These are phyloP conservation scores for Selaginella tamariscina DNA, from an alignment of 75 land plant species.

Conservation along the genomic window DNA sequence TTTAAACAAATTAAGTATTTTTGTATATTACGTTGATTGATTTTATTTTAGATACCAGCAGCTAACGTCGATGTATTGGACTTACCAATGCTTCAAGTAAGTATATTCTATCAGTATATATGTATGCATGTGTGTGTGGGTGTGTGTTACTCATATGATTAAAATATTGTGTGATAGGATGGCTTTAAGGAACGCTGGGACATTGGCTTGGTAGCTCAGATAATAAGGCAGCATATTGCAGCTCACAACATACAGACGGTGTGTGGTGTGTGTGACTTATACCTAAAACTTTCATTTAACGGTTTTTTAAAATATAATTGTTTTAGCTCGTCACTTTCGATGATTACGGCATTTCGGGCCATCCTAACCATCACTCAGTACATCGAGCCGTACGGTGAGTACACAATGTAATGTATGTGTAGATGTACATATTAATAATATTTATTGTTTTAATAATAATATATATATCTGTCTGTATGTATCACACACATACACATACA, in stretches of 20 bases:
- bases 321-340: not conserved
- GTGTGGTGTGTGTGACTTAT: not conserved
- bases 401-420: not conserved
- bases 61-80: not conserved
- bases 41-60: not conserved
- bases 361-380: not conserved
- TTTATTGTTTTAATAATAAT: no score
- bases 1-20: not conserved
- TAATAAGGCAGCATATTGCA: not conserved
- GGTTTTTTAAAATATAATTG: no score
- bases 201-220: not conserved
- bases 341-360: not conserved
- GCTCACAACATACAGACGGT: not conserved
- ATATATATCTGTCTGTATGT: no score
- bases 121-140: no score
- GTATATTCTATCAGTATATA: not conserved
- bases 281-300: not conserved
- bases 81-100: not conserved
- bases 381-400: not conserved
- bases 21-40: not conserved
- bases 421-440: not conserved
- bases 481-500: no score
- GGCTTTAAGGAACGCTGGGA: not conserved
- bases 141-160: not conserved
- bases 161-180: not conserved